Evolutionary conservation across 2,329 filamentous ascomycete genomes (phyloP), one percentile per base, ranked within the genome.

Genomic region (Colletotrichum euphorbiae): DNA sequence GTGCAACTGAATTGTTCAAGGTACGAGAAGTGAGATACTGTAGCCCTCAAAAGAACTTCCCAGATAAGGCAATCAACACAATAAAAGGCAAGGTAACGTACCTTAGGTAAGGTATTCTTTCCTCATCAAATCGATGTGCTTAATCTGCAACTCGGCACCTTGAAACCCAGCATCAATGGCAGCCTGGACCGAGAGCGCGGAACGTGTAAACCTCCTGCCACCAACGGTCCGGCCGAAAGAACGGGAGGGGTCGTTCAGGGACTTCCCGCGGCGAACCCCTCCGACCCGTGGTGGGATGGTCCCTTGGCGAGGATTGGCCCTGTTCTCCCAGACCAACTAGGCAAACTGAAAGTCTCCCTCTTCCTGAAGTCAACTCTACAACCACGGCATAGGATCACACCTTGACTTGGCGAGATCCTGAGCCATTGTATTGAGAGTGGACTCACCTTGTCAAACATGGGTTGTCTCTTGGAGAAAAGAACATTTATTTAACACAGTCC

Each of bases 221-320:
- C 36, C 36, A 8, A 33, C 46, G 46, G 46, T 21, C 46, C 59
- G 50, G n/a, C 38, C 48, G 50, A 62, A 62, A 45, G 59, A 55
- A 62, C 59, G 50, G 50, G 59, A 62, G 59, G 59, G 59, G 50
- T 62, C 59, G 24, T 62, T 38, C 38, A 62, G 59, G 59, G 59
- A 62, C 59, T 55, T 36, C 40, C 59, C 59, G 50, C 59, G 38
- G 48, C 40, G 15, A 62, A 62, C 59, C 59, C 59, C 48, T 62
- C 59, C 59, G 59, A 62, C 12, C 50, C 58, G 48, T 52, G 15
- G 57, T 51, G 46, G 46, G 58, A 61, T 61, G 36, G 33, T 52
- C 36, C 58, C 58, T 60, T 42, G 45, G 57, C 57, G 57, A 60
- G 57, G 57, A 60, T 60, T 19, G n/a, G 57, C 57, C 57, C 57